These are phyloP conservation scores for Cordyceps sp. DNA, from an alignment of 2,329 filamentous ascomycete genomes.

Conservation along the genomic window DNA sequence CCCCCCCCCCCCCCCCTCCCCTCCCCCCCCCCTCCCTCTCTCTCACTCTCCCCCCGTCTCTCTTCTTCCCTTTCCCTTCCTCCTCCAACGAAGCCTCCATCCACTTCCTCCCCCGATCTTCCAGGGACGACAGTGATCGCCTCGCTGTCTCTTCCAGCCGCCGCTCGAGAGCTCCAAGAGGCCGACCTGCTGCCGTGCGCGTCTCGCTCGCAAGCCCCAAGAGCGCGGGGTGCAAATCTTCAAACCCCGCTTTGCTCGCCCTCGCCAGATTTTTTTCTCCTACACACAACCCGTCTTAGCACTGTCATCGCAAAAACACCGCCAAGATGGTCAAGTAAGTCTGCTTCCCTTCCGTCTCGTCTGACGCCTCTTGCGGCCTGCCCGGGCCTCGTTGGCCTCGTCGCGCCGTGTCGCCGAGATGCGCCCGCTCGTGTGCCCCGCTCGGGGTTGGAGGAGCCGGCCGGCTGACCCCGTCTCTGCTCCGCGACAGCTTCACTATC, in stretches of 20 bases:
- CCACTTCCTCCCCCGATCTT: not conserved
- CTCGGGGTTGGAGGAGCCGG: slow-evolving; percentile 21
- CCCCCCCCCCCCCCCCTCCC: too few relatives aligned
- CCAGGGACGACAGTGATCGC: not conserved
- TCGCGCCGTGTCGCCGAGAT: too few relatives aligned
- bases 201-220: slow-evolving; percentile 5
- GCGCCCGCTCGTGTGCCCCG: too few relatives aligned
- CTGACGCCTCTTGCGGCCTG: too few relatives aligned
- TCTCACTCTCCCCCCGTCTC: too few relatives aligned
- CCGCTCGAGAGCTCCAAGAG: not conserved
- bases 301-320: slow-evolving; percentile 44
- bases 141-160: not conserved
- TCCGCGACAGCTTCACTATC: slow-evolving; percentile 73
- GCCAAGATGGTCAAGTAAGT: slow-evolving; percentile 99
- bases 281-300: slow-evolving; percentile 5
- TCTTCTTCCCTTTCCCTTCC: not conserved
- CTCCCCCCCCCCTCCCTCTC: too few relatives aligned
- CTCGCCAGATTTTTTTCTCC: slow-evolving; percentile 8
- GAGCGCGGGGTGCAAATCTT: slow-evolving; percentile 24
- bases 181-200: slow-evolving; percentile 2
- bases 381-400: not conserved
- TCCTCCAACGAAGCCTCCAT: too few relatives aligned
- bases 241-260: slow-evolving; percentile 26
- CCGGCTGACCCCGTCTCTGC: slow-evolving; percentile 29
- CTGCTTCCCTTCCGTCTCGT: not conserved